Percentiles rank a stretch among this genome's conserved stretches.
Conservation (phyloP, 352 stramenopile genomes). For the Pythium vanterpoolii region DNA sequence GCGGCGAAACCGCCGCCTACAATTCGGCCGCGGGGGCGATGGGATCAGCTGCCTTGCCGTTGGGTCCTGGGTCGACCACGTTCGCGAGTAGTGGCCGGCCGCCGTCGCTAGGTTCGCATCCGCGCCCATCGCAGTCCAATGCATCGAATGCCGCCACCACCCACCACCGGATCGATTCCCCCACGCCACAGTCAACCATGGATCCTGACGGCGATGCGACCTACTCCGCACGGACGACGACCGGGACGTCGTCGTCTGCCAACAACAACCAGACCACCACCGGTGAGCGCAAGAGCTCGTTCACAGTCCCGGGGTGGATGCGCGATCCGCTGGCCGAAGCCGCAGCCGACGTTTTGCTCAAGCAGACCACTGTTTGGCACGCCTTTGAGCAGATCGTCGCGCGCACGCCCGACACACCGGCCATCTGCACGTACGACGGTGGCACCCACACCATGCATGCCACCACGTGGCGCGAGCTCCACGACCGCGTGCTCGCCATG, state of each 20-base stretch:
- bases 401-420: slow-evolving; percentile 14
- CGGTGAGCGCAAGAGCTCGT: slow-evolving; percentile 26
- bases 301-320: slow-evolving; percentile 18
- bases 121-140: no score
- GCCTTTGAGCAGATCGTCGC: slow-evolving; percentile 23
- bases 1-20: slow-evolving; percentile 10
- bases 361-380: slow-evolving; percentile 26
- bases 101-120: no score
- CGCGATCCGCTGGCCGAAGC: slow-evolving; percentile 19
- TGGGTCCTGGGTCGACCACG: no score
- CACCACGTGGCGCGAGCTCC: slow-evolving; percentile 37
- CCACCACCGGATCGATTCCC: slow-evolving; percentile 3
- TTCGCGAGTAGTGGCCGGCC: no score
- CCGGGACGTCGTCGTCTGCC: slow-evolving; percentile 1
- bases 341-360: slow-evolving; percentile 20
- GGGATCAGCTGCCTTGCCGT: no score
- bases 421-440: slow-evolving; percentile 12
- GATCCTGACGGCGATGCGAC: not conserved
- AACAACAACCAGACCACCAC: not conserved
- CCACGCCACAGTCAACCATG: not conserved
- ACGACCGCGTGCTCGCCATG: slow-evolving; percentile 27
- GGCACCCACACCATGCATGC: slow-evolving; percentile 9
- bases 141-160: no score
- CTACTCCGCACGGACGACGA: slow-evolving; percentile 12
- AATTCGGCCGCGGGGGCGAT: slow-evolving; percentile 3